Base-by-base conservation (phyloP, 2,329 filamentous ascomycete species). In the Microcera coccophila region DNA sequence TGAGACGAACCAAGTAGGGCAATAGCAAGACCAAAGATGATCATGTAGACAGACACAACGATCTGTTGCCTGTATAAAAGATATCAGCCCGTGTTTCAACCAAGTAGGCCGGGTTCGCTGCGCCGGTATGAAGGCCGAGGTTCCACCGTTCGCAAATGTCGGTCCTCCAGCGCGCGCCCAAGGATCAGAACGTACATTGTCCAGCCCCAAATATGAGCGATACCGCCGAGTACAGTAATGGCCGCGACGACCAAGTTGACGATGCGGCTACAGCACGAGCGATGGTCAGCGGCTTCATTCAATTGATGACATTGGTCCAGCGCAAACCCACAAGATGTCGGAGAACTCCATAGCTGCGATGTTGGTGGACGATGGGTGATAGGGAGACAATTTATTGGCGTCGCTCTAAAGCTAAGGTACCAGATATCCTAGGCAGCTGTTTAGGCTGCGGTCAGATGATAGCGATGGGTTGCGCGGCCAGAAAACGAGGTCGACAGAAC, bases 221-320 rank as follows among this genome's bases (percentile, higher is more conserved):
- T 76, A 59, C 90, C 91, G 53, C 90, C 91, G 36, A 95, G 75
- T 36, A 95, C 74, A 82, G 95, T 94, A 55, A 95, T 78, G 55
- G 84, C 84, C 59, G 84, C 93, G 52, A 94, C 83, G 59, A 75
- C 87, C 68, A 98, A 76, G 78, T 98, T 98, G 67, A 95, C 87
- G 63, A 97, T 82, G 63, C 93, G 93, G 74, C 93, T 97, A 65
- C 47, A 56, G 45, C 48, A 57, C 42, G 52, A 22, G 42, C 36
- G 52, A 58, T 48, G 38, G 59, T 72, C 62, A 73, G 68, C 62
- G 46, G 48, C 45, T 41, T 43, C 35, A 19, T 21, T 41, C 22
- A 22, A 39, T 36, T 4, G 32, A 17, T 33, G 21, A 41, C 16
- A 18, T 17, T 19, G 28, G 20, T 19, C 10, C 5, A n/a, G 36